A percentile compares a stretch with the other conserved stretches of the same genome.
These are phyloP conservation scores for Thelonectria olida DNA, from an alignment of 2,329 filamentous ascomycete species.

Conservation along the genomic window DNA sequence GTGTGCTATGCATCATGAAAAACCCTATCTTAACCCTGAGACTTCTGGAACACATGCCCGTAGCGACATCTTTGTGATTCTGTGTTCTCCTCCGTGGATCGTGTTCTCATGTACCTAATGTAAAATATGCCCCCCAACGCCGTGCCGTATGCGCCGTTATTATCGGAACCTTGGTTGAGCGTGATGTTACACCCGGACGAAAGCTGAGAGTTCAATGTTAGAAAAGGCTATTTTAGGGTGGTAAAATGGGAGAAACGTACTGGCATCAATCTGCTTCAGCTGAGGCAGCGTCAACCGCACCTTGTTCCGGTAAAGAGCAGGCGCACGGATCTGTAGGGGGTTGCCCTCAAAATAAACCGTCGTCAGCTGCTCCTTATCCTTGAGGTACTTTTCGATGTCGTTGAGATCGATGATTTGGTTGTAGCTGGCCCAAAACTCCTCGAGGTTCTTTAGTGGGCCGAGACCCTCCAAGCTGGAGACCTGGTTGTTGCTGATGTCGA, in stretches of 20 bases:
- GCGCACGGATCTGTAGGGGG: conserved; percentile 80
- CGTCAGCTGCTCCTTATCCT: conserved; percentile 79
- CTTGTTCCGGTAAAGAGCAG: conserved; percentile 95
- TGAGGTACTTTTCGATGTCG: conserved; percentile 82
- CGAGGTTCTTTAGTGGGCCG: conserved; percentile 72
- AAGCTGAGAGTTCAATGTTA: conserved; percentile 37
- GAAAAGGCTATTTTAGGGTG: not conserved
- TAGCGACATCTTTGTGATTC: not conserved
- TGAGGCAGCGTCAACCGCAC: conserved; percentile 87
- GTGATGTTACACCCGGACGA: conserved; percentile 41
- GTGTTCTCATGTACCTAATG: conserved; percentile 17
- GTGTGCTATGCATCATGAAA: not conserved
- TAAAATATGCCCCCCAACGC: conserved; percentile 33
- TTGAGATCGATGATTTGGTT: conserved; percentile 83
- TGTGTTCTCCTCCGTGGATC: conserved; percentile 6
- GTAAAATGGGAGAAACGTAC: conserved; percentile 66
- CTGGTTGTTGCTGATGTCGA: conserved; percentile 92
- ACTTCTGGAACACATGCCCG: conserved; percentile 12
- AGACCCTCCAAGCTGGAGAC: conserved; percentile 80
- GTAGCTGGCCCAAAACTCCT: conserved; percentile 95
- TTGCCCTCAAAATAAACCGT: conserved; percentile 98
- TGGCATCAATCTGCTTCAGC: conserved; percentile 93
- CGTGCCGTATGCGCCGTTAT: conserved; percentile 30
- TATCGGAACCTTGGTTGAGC: not conserved
- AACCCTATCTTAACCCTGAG: conserved; percentile 2